Base-by-base conservation (phyloP, 2,329 filamentous ascomycete genomes). In the Neopestalotiopsis sp. region DNA sequence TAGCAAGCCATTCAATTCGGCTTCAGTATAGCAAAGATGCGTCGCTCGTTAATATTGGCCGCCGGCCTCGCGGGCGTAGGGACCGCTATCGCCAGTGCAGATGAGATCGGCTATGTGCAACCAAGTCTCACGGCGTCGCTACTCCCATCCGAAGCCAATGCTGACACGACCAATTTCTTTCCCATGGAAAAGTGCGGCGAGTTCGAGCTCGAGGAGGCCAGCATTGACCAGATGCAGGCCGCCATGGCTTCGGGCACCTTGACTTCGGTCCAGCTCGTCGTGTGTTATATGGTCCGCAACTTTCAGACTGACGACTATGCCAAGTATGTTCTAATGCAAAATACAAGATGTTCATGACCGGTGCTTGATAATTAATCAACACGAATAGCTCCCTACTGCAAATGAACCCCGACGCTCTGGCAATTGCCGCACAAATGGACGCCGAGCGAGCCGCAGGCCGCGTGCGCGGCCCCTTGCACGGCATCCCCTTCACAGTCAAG, bases 401-500 rank as follows among this genome's bases (percentile, higher is more conserved):
- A 74, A 73, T 90, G 49, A 94, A 94, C 76, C 91, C 92, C 0
- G 91, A 94, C 75, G 85, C 84, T 10, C 80, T 91, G 42, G 75
- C 77, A 28, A 92, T 94, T 68, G 92, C 92, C 3, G 80, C 80
- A 4, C 75, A 82, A 14, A 81, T 90, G 38, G 92, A 94, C 73
- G 76, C 75, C 0, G 91, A 94, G 78, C 85, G 92, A 20, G 75
- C 77, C 13, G 74, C 80, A 1, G 90, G 90, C 30, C 82, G 81
- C 52, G 77, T 90, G 10, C 86, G 90, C n/a, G 87, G 91, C 1
- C 88, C 89, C 1, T 83, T 95, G 1, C 92, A 94, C 76, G 92
- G 92, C 3, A 92, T 95, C 58, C 92, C 92, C 0, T 92, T 92
- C 76, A 83, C 91, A 2, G 87, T 94, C 71, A 94, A 94, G 79